Evolutionary conservation across 2,329 filamentous ascomycete genomes (phyloP).

Genomic region (Ophiostoma triangulosporum): DNA sequence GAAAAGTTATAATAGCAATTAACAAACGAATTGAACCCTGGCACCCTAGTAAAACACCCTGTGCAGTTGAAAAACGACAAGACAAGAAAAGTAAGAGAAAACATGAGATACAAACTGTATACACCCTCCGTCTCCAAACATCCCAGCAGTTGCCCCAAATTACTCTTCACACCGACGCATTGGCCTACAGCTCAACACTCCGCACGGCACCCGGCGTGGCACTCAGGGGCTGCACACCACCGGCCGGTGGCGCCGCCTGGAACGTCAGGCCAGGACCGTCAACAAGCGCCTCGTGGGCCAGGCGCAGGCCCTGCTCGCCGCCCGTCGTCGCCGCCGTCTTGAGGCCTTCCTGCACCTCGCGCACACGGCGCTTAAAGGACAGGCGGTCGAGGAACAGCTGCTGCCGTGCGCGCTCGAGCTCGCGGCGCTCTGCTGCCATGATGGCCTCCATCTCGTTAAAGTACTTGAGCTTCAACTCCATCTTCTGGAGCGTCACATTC

Average conservation of each 20-base stretch:
- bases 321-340: constrained; percentile 36
- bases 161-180: neutral
- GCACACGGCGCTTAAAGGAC: constrained; percentile 75
- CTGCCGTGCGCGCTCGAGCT: constrained; percentile 82
- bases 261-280: constrained; percentile 42
- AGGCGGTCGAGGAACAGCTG: constrained; percentile 88
- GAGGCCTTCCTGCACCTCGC: constrained; percentile 68
- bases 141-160: neutral
- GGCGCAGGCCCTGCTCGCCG: constrained; percentile 34
- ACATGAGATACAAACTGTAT: neutral
- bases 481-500: constrained; percentile 88
- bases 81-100: neutral
- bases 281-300: constrained; percentile 32
- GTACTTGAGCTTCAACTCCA: constrained; percentile 89
- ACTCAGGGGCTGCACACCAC: constrained; percentile 40
- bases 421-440: constrained; percentile 79
- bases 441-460: constrained; percentile 94
- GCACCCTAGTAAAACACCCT: constrained; percentile 4
- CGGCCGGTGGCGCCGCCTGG: constrained; percentile 29
- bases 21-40: constrained; percentile 1
- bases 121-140: neutral
- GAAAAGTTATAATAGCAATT: neutral
- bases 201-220: constrained; percentile 38
- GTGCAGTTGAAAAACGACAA: neutral
- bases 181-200: constrained; percentile 37